Evolutionary conservation across 768 basidiomycete species (phyloP), one percentile per base, ranked within the genome.

Genomic region (Peribolospora baueri): DNA sequence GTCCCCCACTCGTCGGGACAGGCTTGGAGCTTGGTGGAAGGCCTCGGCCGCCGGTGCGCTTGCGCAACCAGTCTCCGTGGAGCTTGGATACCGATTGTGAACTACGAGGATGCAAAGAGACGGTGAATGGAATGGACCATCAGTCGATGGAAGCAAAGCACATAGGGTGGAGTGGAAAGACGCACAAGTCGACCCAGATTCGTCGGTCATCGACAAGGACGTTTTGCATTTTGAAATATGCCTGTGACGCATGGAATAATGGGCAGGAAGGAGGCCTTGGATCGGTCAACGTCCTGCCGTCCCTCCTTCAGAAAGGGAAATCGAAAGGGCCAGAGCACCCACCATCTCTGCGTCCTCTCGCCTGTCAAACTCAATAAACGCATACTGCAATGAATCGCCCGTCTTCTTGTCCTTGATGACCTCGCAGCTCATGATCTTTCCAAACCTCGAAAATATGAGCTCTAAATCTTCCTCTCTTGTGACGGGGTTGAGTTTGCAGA

Each of bases 161-260:
- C 53, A 53, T 40, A 49, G 50, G 13, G 53, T 38, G 14, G 52
- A n/a, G n/a, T 40, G 46, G 42, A 11, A 46, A 42, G 49, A 41
- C 46, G 7, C 11, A 56, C 41, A 98, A 97, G 69, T 97, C 93
- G 59, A 98, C 91, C 86, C 91, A 97, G 63, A 98, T 97, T 9
- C 93, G 78, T 10, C 88, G 76, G 68, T 98, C 93, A 65, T 98
- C 93, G 9, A 98, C 83, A 8, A 98, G 71, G 0, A 97, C 93
- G 62, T 97, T 97, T 66, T 97, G 93, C 93, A 98, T 98, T 68
- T 97, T 98, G 71, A 97, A 90, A 68, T 97, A 98, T 7, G 86
- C 93, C 82, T 88, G 60, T 3, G 51, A 43, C 25, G 25, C 25
- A 25, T 25, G 25, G 25, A 25, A 36, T 36, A 41, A 42, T 41